Evolutionary conservation across 2,329 filamentous ascomycete genomes (phyloP), one percentile per base, ranked within the genome.

Genomic region (Acephala macrosclerotiorum): DNA sequence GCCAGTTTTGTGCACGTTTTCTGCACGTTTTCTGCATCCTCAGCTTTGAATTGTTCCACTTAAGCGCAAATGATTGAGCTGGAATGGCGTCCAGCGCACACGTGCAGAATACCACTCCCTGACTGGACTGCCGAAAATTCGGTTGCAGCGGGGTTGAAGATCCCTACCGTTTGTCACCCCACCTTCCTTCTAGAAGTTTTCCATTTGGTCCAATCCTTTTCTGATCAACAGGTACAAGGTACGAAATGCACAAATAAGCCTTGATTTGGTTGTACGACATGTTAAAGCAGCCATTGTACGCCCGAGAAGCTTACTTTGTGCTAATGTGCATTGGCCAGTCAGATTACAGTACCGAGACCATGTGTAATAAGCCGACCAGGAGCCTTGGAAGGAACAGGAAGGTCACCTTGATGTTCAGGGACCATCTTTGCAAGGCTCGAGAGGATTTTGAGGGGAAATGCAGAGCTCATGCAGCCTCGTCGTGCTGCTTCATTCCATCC

Each of bases 211-310:
- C 57, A 59, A 47, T 47, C 57, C 20, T 38, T 40, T 61, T 53
- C 45, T 29, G 45, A 53, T 61, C 58, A 53, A 18, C 42, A 61
- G 58, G 58, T 40, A 61, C 58, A 51, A 57, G 55, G 35, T 35
- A 40, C 55, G 20, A 38, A 36, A 16, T 57, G 29, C 33, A 35
- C 55, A 57, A 20, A 35, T 18, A 3, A 38, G 16, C 29, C 7
- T 57, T 35, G 42, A 18, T 18, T 18, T 26, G n/a, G 33, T 33
- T 36, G n/a, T 40, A 36, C 55, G 42, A 40, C 49, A 57, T 20
- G 7, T 45, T 45, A 62, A 62, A 62, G 51, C 60, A 62, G 60
- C 60, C 3, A 16, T 20, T n/a, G 49, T 57, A 3, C 51, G 3
- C 9, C 25, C 51, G 3, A 16, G 49, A 57, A 62, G 53, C 38